phyloP scores from a whole-genome alignment of 495 filamentous ascomycete genomes.

The Penicillium steckii region DNA sequence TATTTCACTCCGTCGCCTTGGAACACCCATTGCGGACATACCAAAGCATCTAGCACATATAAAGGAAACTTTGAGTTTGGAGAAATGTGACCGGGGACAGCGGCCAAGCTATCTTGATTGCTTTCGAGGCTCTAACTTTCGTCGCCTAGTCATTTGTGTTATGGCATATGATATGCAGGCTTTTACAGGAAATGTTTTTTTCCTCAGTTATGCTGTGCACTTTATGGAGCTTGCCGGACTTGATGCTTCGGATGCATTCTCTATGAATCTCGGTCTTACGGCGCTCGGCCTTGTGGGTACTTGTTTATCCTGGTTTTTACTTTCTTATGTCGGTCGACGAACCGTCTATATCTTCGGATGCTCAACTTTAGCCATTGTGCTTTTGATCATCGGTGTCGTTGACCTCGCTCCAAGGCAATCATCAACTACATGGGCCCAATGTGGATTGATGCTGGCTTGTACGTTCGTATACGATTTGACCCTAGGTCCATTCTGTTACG shows the following conservation, averaged over 20 bases:
- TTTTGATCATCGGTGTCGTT: slow-evolving; percentile 58
- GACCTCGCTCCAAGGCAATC: slow-evolving; percentile 49
- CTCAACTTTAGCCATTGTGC: slow-evolving; percentile 44
- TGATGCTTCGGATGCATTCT: slow-evolving; percentile 52
- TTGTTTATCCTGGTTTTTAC: slow-evolving; percentile 63
- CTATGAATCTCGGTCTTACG: slow-evolving; percentile 65
- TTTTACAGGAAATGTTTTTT: slow-evolving; percentile 30
- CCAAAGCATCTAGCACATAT: slow-evolving; percentile 29
- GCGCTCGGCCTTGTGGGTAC: slow-evolving; percentile 64
- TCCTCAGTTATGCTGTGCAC: slow-evolving; percentile 36
- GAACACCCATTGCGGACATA: slow-evolving; percentile 16
- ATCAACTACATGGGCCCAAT: slow-evolving; percentile 49
- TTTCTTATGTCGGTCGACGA: slow-evolving; percentile 55
- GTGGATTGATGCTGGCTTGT: slow-evolving; percentile 57
- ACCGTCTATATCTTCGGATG: slow-evolving; percentile 55
- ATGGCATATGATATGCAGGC: slow-evolving; percentile 52
- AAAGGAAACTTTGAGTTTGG: slow-evolving; percentile 34
- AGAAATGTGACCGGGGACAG: slow-evolving; percentile 44
- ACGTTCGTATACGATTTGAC: slow-evolving; percentile 57
- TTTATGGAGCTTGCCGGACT: slow-evolving; percentile 64
- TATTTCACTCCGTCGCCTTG: slow-evolving; percentile 34
- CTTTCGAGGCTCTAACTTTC: slow-evolving; percentile 44
- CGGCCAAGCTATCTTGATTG: slow-evolving; percentile 40
- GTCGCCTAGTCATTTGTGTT: slow-evolving; percentile 46
- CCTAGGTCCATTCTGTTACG: slow-evolving; percentile 63